These are phyloP conservation scores for Margaritispora aquatica DNA, from an alignment of 495 filamentous ascomycete species.

Conservation along the genomic window DNA sequence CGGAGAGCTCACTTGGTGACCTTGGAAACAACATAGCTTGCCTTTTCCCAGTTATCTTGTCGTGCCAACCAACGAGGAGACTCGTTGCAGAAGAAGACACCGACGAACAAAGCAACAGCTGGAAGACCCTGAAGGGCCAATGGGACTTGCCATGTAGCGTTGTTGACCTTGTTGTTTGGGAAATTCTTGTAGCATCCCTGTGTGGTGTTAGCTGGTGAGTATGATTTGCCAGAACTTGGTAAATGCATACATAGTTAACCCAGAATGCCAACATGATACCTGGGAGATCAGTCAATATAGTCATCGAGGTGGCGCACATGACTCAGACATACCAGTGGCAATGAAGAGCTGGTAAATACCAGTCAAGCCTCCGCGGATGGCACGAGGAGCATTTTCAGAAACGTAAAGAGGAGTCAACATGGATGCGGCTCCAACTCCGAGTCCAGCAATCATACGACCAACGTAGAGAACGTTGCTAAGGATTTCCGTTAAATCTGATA, in stretches of 20 bases:
- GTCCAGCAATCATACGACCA: conserved; percentile 58
- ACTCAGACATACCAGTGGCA: conserved; percentile 17
- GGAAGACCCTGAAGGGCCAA: conserved; percentile 62
- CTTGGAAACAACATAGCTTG: conserved; percentile 34
- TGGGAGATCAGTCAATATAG: neutral
- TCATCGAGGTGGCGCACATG: neutral
- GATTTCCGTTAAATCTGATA: conserved; percentile 18
- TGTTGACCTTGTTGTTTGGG: conserved; percentile 36
- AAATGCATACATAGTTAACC: conserved; percentile 19
- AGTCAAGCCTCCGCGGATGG: conserved; percentile 63
- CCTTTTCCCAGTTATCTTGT: conserved; percentile 64
- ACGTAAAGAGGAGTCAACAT: conserved; percentile 57
- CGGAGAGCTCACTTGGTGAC: conserved; percentile 15
- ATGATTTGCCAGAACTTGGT: neutral
- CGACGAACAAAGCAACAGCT: conserved; percentile 50
- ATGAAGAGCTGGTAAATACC: conserved; percentile 68
- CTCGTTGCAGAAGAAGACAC: conserved; percentile 58
- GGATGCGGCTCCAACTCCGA: conserved; percentile 59
- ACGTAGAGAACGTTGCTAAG: conserved; percentile 49
- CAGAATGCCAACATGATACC: conserved; percentile 63
- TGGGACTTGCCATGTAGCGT: conserved; percentile 58
- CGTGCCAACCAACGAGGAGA: conserved; percentile 67
- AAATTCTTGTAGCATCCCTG: conserved; percentile 51
- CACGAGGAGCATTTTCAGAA: conserved; percentile 62
- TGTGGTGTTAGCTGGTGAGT: conserved; percentile 10